Percentiles rank a stretch among this genome's conserved stretches.
These are phyloP conservation scores for Ensete glaucum DNA, from an alignment of 176 grass and related monocot genomes.

Conservation along the genomic window DNA sequence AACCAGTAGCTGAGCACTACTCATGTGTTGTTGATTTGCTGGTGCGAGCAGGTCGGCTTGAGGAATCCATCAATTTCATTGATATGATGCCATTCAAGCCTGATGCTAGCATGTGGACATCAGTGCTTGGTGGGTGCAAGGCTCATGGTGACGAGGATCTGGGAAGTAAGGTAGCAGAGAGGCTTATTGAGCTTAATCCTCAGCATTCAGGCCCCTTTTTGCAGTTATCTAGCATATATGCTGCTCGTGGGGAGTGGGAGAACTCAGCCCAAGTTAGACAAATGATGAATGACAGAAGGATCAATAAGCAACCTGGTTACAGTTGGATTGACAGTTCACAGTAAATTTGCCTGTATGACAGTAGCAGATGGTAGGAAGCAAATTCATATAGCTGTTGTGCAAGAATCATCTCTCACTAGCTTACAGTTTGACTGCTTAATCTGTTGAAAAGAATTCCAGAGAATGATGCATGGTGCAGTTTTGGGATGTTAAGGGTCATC, in stretches of 20 bases:
- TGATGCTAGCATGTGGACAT: constrained; percentile 51
- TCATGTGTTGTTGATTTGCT: constrained; percentile 49
- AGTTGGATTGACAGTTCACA: constrained; percentile 54
- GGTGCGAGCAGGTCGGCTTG: constrained; percentile 48
- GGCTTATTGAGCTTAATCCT: constrained; percentile 22
- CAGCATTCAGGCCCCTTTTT: constrained; percentile 48
- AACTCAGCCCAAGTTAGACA: constrained; percentile 45
- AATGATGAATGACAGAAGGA: constrained; percentile 44
- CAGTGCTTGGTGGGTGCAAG: constrained; percentile 56
- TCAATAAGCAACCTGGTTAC: constrained; percentile 48
- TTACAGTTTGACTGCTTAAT: too few relatives aligned
- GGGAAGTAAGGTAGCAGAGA: constrained; percentile 30
- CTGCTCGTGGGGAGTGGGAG: constrained; percentile 54
- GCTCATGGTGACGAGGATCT: constrained; percentile 46
- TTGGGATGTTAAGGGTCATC: too few relatives aligned
- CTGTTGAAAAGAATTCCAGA: too few relatives aligned
- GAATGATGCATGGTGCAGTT: too few relatives aligned
- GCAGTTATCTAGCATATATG: constrained; percentile 51
- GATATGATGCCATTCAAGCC: constrained; percentile 60
- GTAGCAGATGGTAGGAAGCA: too few relatives aligned
- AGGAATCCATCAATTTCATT: constrained; percentile 69
- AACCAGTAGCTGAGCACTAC: constrained; percentile 52
- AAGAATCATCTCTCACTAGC: too few relatives aligned
- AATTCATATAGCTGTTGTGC: too few relatives aligned
- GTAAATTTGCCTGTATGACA: neutral